Percentiles rank a stretch among this genome's conserved stretches.
These are phyloP conservation scores for Globisporangium viniferum DNA, from an alignment of 352 stramenopile species.

Conservation along the genomic window DNA sequence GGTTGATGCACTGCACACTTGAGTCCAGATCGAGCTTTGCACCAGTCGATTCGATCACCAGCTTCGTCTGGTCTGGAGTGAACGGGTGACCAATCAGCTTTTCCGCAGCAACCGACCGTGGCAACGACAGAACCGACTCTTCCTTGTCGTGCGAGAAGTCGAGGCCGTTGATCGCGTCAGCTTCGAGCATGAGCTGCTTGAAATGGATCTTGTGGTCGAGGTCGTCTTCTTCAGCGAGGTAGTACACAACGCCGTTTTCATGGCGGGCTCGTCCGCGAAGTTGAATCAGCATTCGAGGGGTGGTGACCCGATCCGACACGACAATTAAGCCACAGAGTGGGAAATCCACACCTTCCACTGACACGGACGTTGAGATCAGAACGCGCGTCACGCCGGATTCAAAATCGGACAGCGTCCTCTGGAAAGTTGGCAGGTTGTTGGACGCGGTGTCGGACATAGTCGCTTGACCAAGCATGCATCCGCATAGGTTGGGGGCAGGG, in stretches of 20 bases:
- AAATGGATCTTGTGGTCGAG: constrained; percentile 45
- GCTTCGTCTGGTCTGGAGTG: constrained; percentile 25
- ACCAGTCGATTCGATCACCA: constrained; percentile 52
- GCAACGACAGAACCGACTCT: constrained; percentile 53
- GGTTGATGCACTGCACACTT: constrained; percentile 67
- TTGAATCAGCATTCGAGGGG: constrained; percentile 66
- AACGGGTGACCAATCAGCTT: constrained; percentile 31
- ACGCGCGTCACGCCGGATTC: constrained; percentile 51
- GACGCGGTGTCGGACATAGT: constrained; percentile 52
- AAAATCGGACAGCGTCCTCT: constrained; percentile 51
- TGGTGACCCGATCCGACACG: constrained; percentile 52
- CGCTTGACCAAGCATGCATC: constrained; percentile 62
- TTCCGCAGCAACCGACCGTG: constrained; percentile 40
- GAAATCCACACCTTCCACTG: constrained; percentile 78
- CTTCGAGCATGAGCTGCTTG: constrained; percentile 38
- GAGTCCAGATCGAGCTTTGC: constrained; percentile 74
- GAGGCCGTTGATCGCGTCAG: constrained; percentile 51
- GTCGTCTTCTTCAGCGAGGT: constrained; percentile 57
- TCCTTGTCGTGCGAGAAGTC: constrained; percentile 68
- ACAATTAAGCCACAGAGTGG: constrained; percentile 68
- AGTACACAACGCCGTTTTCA: constrained; percentile 73
- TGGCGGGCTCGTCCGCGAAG: constrained; percentile 70
- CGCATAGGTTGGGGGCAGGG: constrained; percentile 27
- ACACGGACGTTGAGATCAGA: constrained; percentile 76
- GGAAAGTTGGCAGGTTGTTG: constrained; percentile 55